Evolutionary conservation across 1,284 basidiomycete species (phyloP), one percentile per base, ranked within the genome.

Genomic region (Xerocomus alliaceus): DNA sequence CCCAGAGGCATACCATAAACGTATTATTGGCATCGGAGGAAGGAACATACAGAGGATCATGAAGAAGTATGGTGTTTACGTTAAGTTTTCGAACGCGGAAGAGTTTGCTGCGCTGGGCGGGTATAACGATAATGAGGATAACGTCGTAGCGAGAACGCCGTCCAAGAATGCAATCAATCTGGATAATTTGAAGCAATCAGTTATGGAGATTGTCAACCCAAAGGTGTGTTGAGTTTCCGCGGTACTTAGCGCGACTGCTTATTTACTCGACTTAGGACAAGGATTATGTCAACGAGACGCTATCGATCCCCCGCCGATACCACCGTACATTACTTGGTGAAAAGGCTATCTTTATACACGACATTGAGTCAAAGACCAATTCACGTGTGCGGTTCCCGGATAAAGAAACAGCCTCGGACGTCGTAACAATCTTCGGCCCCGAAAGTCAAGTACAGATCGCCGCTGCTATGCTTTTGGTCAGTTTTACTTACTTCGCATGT

Each of bases 31-130:
- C 63, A 97, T 98, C 29, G 97, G 95, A 46, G 97, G 97, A 34
- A 93, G 96, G 74, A 99, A 97, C 79, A 99, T 99, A 62, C 97
- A 99, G 77, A 88, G 95, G 63, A 99, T 99, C 78, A 99, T 99
- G 97, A 98, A 98, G 82, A 96, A 97, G 78, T 98, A 93, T 72
- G 97, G 97, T 34, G 97, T 98, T 29, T 99, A 98, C 79, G 97
- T 99, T 79, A 99, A 99, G 80, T 99, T 99, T 75, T 96, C 94
- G 45, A 99, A 98, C 76, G 95, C 95, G 9, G 96, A 98, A 69
- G 97, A 99, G 77, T 98, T 97, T 77, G 95, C 95, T 47, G 89
- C 92, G 13, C 84, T 97, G 60, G 97, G 95, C 35, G 96, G 96
- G 18, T 98, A 98, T 78, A 88, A 93, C 71, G 95, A 99, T 78